phyloP scores from a whole-genome alignment of 2,329 filamentous ascomycete species.

The Xylogone sp. region DNA sequence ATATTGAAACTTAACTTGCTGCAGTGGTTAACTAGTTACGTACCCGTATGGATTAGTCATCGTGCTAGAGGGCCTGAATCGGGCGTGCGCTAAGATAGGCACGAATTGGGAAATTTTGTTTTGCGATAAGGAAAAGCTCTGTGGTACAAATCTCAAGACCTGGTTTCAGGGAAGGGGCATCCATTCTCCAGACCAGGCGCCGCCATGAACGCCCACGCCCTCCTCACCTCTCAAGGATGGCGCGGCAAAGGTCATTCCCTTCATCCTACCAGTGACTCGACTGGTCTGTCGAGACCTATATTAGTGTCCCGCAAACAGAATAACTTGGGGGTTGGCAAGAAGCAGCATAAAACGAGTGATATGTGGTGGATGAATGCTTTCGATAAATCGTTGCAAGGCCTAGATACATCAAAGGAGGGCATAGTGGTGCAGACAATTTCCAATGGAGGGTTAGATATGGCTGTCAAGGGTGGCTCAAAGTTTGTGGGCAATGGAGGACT shows the following conservation, averaged over 20 bases:
- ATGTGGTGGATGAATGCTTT: slow-evolving; percentile 98
- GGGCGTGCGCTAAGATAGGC: background rate
- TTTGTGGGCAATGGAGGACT: slow-evolving; percentile 57
- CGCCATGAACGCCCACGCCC: slow-evolving; percentile 77
- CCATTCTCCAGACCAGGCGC: background rate
- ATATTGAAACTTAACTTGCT: no score
- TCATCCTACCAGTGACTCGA: slow-evolving; percentile 66
- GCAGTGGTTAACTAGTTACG: no score
- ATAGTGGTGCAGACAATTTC: slow-evolving; percentile 52
- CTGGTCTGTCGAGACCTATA: slow-evolving; percentile 78
- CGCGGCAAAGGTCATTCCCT: slow-evolving; percentile 83
- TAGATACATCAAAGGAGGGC: slow-evolving; percentile 60
- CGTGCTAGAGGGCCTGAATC: no score
- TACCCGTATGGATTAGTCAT: no score
- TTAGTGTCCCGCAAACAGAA: slow-evolving; percentile 80
- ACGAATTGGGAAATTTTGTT: background rate
- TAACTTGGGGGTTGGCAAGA: slow-evolving; percentile 76
- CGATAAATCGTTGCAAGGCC: slow-evolving; percentile 80
- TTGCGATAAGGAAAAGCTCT: background rate
- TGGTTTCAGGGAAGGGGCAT: no score
- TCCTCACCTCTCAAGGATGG: slow-evolving; percentile 87
- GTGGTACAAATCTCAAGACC: no score
- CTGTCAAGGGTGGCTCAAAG: slow-evolving; percentile 50
- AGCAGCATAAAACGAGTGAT: slow-evolving; percentile 62
- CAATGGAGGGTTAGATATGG: slow-evolving; percentile 51